Evolutionary conservation across 176 grass and related monocot genomes (phyloP).

Genomic region (Musa troglodytarum): DNA sequence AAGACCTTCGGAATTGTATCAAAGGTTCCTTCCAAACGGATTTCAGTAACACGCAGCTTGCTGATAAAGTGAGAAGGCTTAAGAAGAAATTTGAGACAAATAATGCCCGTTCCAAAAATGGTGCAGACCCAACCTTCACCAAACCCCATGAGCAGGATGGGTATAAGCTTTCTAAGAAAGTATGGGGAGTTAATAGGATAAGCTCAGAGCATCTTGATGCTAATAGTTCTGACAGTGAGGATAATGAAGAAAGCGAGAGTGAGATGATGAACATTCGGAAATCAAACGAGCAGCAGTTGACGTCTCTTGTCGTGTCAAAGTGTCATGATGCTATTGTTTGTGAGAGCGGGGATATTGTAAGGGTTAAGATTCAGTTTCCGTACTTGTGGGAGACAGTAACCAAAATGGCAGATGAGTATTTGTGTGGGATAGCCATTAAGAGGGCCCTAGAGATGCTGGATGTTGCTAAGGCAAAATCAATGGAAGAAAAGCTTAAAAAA

Average conservation of each 20-base stretch:
- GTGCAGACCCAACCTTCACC: conserved; percentile 20
- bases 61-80: conserved; percentile 51
- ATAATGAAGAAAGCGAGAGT: conserved; percentile 25
- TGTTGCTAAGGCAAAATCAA: conserved; percentile 23
- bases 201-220: conserved; percentile 19
- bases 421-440: conserved; percentile 35
- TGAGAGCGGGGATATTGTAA: conserved; percentile 24
- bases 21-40: conserved; percentile 31
- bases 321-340: conserved; percentile 2
- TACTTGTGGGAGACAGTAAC: conserved; percentile 50
- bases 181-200: conserved; percentile 30
- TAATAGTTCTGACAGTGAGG: conserved; percentile 24
- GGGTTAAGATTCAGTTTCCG: conserved; percentile 34
- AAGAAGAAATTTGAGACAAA: conserved; percentile 43
- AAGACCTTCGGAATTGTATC: conserved; percentile 31
- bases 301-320: neutral
- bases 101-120: conserved; percentile 26
- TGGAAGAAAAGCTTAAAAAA: conserved; percentile 64
- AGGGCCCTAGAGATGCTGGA: conserved; percentile 51
- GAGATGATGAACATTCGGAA: conserved; percentile 6
- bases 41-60: conserved; percentile 39
- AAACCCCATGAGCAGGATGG: conserved; percentile 34
- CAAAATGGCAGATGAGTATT: conserved; percentile 42
- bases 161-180: conserved; percentile 45
- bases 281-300: conserved; percentile 10